These are phyloP conservation scores for Dipteronia sinensis DNA, from an alignment of 345 rosid genomes.

Conservation along the genomic window DNA sequence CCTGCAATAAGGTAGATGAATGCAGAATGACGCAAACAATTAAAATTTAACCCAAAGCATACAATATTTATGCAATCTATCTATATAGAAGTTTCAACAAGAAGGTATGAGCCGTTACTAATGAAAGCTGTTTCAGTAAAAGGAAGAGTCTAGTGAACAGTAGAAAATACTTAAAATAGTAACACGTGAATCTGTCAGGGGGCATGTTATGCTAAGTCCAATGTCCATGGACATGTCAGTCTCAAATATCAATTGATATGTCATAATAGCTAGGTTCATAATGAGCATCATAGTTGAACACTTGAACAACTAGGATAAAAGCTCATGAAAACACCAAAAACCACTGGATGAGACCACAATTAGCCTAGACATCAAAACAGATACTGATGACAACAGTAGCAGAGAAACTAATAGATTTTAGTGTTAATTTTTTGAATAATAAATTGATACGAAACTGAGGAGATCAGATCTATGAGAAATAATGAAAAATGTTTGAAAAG, in stretches of 20 bases:
- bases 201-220: background rate
- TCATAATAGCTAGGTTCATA: background rate
- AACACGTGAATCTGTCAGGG: background rate
- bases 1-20: constrained; percentile 45
- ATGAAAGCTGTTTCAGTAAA: background rate
- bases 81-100: background rate
- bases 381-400: background rate
- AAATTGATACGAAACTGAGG: background rate
- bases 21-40: constrained; percentile 6
- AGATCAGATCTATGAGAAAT: background rate
- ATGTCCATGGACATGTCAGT: background rate
- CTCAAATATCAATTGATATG: background rate
- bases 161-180: background rate
- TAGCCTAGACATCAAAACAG: background rate
- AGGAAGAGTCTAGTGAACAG: background rate
- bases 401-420: background rate
- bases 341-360: background rate
- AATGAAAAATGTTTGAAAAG: too few species aligned
- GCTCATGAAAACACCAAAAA: background rate
- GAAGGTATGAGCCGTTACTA: background rate
- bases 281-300: background rate
- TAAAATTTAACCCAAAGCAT: background rate
- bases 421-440: background rate
- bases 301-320: background rate
- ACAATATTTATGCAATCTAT: background rate